phyloP scores from a whole-genome alignment of 1,284 basidiomycete genomes.

The Cutaneotrichosporon cyanovorans region DNA sequence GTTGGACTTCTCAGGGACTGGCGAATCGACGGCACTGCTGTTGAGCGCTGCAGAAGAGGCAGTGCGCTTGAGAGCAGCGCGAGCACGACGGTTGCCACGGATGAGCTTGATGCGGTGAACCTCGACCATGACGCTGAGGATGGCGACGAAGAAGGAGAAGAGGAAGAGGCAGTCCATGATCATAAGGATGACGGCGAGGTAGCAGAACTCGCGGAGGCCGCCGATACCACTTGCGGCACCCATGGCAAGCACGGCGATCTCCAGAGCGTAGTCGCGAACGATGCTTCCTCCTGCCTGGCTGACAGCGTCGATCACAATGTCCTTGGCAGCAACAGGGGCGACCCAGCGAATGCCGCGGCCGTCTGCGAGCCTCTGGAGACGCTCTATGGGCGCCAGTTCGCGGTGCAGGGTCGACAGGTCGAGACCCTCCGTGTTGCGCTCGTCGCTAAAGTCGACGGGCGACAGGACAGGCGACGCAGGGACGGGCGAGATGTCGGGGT shows the following conservation, averaged over 20 bases:
- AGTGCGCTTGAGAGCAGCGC: conserved; percentile 18
- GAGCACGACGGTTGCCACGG: conserved; percentile 41
- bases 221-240: conserved; percentile 82
- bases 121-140: conserved; percentile 91
- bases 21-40: conserved; percentile 8
- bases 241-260: conserved; percentile 78
- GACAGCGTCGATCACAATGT: conserved; percentile 78
- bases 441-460: conserved; percentile 20
- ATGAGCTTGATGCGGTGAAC: conserved; percentile 56
- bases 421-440: conserved; percentile 23
- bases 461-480: conserved; percentile 46
- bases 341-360: conserved; percentile 49
- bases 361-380: conserved; percentile 42
- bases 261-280: conserved; percentile 85
- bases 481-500: conserved; percentile 60
- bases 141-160: conserved; percentile 81
- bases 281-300: conserved; percentile 71
- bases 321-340: conserved; percentile 60
- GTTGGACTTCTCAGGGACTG: conserved; percentile 6
- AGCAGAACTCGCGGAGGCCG: conserved; percentile 90
- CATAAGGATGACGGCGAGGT: conserved; percentile 71
- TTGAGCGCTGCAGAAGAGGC: conserved; percentile 13
- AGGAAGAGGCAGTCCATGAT: conserved; percentile 80
- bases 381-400: conserved; percentile 42
- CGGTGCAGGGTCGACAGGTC: conserved; percentile 42